Base-by-base conservation (phyloP, 2,329 filamentous ascomycete genomes). In the Phaeosphaeriaceae sp. region DNA sequence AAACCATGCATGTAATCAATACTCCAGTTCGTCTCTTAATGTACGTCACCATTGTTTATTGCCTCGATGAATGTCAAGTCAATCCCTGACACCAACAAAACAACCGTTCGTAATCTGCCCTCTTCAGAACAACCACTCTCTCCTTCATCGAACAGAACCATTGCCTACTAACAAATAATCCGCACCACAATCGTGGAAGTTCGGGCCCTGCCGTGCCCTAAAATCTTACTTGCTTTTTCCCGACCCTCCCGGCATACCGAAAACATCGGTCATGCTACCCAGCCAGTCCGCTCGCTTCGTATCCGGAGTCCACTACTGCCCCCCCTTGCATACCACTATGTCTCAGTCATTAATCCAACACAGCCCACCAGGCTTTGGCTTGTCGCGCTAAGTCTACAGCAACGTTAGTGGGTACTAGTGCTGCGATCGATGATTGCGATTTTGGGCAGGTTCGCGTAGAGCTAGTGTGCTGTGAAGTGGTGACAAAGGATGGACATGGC, bases 401-500 rank as follows among this genome's bases (percentile, higher is more conserved):
- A 49, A 52, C 19, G 58, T 52, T 60, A 57, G 58, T 57, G 27
- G 41, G 44, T 17, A 13, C 42, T 60, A 60, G 58, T 60, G 58
- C 58, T 50, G 58, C 51, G 48, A 51, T 60, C 58, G 51, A 60
- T 55, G 54, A 42, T 54, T 55, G 46, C 58, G 33, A 20, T 47
- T 54, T 54, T 49, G 45, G 54, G 54, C 15, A 60, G 51, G 42
- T 41, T 48, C n/a, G n/a, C 19, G 20, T 53, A 11, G 24, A 42
- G 36, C 13, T 42, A 24, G 36, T 51, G 36, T 7, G n/a, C 11
- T 33, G 48, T 36, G 48, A 36, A 36, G 31, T 31, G 31, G 31
- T 11, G 9, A 36, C 31, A 36, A 36, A 36, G 3, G 11, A 36
- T 36, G 7, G 31, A 11, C 6, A 36, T 36, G 31, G 31, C 31